Conservation (phyloP, 257 asterid genomes). For the Verbascum thapsus region DNA sequence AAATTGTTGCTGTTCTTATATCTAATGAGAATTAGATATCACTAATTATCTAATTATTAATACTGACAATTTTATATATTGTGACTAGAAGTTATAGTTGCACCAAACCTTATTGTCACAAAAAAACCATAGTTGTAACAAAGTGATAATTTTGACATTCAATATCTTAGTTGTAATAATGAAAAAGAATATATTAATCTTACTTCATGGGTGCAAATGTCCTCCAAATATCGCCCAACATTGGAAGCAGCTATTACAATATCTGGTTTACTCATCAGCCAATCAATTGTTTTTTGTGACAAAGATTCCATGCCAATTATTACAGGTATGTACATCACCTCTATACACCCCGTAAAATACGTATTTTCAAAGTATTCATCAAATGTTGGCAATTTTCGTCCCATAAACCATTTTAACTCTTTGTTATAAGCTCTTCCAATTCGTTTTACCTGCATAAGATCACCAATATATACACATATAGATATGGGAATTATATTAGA, state of each 20-base stretch:
- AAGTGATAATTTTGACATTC: no score
- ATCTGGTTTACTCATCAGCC: slow-evolving; percentile 30
- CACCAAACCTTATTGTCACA: no score
- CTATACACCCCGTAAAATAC: slow-evolving; percentile 22
- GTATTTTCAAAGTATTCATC: slow-evolving; percentile 32
- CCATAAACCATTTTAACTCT: slow-evolving; percentile 36
- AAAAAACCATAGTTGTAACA: no score
- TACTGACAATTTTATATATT: no score
- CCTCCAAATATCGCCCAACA: slow-evolving; percentile 8
- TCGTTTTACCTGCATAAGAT: slow-evolving; percentile 23
- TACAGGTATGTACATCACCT: neutral
- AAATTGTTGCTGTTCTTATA: no score
- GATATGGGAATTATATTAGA: no score
- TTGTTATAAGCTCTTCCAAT: slow-evolving; percentile 25
- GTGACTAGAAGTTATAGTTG: no score
- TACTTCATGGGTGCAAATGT: slow-evolving; percentile 25
- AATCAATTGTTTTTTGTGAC: slow-evolving; percentile 23
- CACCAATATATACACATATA: neutral
- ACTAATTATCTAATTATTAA: no score
- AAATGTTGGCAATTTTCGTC: slow-evolving; percentile 27
- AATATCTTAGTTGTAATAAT: no score
- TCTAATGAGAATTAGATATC: no score
- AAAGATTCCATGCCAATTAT: slow-evolving; percentile 30
- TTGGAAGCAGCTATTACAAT: slow-evolving; percentile 3
- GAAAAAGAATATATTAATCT: no score